Conservation (phyloP, 2,329 filamentous ascomycete species). For the Verticillium albo-atrum region DNA sequence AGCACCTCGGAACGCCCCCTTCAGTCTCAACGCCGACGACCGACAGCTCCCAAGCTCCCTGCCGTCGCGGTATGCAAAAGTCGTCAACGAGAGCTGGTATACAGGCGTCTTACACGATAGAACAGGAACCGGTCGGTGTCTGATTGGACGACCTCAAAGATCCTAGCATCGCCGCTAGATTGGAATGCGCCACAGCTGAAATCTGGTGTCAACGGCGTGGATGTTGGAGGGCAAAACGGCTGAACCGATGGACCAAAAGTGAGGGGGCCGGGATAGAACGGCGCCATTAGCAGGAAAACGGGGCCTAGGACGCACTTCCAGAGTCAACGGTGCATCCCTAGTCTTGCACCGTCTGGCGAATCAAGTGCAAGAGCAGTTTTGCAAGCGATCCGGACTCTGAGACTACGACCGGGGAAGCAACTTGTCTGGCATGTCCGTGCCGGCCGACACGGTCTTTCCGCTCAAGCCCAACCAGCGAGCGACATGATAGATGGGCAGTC, state of each 20-base stretch:
- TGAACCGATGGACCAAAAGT: neutral
- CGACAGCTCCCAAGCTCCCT: neutral
- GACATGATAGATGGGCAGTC: neutral
- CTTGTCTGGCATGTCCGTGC: neutral
- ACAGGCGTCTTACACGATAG: neutral
- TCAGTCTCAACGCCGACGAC: neutral
- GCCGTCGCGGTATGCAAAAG: neutral
- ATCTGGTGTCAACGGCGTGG: slow-evolving; percentile 10
- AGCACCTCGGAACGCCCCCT: neutral
- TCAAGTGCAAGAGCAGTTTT: neutral
- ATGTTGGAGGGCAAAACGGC: neutral
- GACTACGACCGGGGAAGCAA: neutral
- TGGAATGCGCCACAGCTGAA: slow-evolving; percentile 33
- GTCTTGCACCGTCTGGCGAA: neutral
- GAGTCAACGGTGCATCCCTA: neutral
- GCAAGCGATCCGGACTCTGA: neutral
- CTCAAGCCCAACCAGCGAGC: no score
- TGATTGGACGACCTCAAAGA: slow-evolving; percentile 23
- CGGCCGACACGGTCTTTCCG: neutral
- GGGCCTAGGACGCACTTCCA: neutral
- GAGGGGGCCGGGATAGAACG: neutral
- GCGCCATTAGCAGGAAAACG: neutral
- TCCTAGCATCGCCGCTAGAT: slow-evolving; percentile 20
- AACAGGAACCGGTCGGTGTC: neutral
- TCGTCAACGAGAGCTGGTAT: neutral